Evolutionary conservation across 2,329 filamentous ascomycete species (phyloP), one percentile per base, ranked within the genome.

Genomic region (Fusarium sp.): DNA sequence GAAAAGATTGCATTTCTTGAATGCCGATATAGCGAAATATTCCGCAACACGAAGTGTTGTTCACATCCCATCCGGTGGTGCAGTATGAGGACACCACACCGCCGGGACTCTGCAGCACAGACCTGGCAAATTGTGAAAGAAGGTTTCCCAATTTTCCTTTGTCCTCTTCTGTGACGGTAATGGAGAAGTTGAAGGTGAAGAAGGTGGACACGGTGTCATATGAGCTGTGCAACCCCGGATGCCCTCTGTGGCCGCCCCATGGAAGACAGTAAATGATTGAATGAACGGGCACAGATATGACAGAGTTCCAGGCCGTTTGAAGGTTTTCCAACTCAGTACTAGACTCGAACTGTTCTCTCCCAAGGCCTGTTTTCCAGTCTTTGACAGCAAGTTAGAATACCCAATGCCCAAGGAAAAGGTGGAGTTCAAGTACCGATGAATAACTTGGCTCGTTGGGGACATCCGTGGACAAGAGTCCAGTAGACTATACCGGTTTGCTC

Each of bases 401-500:
- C 9, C 14, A 50, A 29, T 5, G 5, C 10, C 14, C 8, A 4
- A 50, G 16, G 16, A 8, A 18, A 50, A 16, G 18, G 8, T 50
- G 33, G 14, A 35, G 6, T 35, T 14, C 14, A 45, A 40, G n/a
- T 27, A 70, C 68, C 68, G 8, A 70, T 50, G 38, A 71, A 59
- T 4, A 71, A 45, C 33, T 71, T 65, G 14, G 70, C 68, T 11
- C 62, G 42, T 1, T 47, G 36, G 9, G 65, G 50, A 25, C 14
- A 38, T 4, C 45, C 57, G n/a, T 68, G 50, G 7, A 73, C 57
- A 6, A 65, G 25, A 22, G 47, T 57, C 64, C 70, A 71, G 60
- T 65, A 65, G 33, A 71, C n/a, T 16, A 38, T 72, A 13, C 65
- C 65, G 10, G 68, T 72, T 20, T 68, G 29, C 57, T 64, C 45